Percentiles rank a stretch among this genome's conserved stretches.
These are phyloP conservation scores for Diaporthe nobilis DNA, from an alignment of 2,329 filamentous ascomycete species.

Conservation along the genomic window DNA sequence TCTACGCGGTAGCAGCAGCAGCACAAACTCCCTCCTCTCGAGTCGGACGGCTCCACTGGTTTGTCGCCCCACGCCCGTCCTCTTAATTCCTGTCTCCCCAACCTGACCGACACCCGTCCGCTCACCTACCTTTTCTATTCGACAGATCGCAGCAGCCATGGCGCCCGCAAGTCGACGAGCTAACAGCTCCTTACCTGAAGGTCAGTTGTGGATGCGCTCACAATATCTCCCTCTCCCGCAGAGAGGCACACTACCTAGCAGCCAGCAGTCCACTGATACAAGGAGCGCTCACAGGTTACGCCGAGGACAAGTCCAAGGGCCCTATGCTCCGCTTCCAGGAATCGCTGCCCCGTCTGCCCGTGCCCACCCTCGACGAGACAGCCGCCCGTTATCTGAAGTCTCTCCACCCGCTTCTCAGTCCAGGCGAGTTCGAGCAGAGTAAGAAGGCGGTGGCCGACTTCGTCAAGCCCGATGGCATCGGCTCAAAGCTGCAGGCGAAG, in stretches of 20 bases:
- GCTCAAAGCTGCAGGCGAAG: constrained; percentile 88
- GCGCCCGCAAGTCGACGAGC: constrained; percentile 66
- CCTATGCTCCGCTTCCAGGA: constrained; percentile 89
- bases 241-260: not conserved
- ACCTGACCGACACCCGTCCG: not conserved
- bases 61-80: constrained; percentile 39
- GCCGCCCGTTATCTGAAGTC: constrained; percentile 85
- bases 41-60: constrained; percentile 45
- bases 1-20: constrained; percentile 34
- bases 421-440: constrained; percentile 78
- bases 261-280: constrained; percentile 38
- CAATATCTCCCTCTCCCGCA: not conserved
- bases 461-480: constrained; percentile 86
- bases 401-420: constrained; percentile 80
- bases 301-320: constrained; percentile 83
- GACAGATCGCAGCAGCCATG: constrained; percentile 60
- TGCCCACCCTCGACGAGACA: constrained; percentile 87
- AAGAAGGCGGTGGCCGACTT: constrained; percentile 91
- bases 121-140: constrained; percentile 1
- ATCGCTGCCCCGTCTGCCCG: constrained; percentile 83
- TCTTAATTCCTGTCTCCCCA: constrained; percentile 30
- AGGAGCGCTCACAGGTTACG: constrained; percentile 71
- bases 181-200: constrained; percentile 70
- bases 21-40: constrained; percentile 46
- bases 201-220: constrained; percentile 52